Base-by-base conservation (phyloP, 345 rosid species). In the Rhodamnia argentea region DNA sequence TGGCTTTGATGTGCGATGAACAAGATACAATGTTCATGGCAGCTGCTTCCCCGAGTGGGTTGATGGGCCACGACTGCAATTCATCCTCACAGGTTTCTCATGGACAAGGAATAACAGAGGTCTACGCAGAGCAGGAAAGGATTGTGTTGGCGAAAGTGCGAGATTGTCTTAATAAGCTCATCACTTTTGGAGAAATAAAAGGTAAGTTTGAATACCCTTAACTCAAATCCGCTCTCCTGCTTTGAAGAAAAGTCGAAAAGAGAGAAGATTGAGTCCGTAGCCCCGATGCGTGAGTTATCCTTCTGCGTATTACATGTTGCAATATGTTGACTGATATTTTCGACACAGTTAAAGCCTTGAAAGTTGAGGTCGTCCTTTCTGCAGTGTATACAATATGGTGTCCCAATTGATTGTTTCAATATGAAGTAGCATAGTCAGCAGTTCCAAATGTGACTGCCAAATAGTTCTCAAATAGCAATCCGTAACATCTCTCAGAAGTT, bases 1-100 rank as follows among this genome's bases (percentile, higher is more conserved):
- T 98, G 93, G 99, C 96, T 84, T 92, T 98, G 90, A 98, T 98
- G 99, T 98, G 99, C 86, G 98, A 98, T 90, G 99, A 98, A 87
- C 93, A 96, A 86, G 99, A 96, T 86, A 89, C 98, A 13, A 92
- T 97, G 90, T 94, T 95, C 84, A 92, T 93, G 94, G 90, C 93
- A 74, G 91, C 94, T 86, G 57, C 98, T 90, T 93, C 98, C 76
- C 92, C 96, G 78, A 91, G 88, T 88, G 93, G 95, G 62, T 87
- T 92, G 85, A 88, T 89, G 57, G 93, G 90, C 85, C 87, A 86
- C 83, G 92, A 93, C 89, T 89, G 93, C 84, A 86, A 90, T 88
- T 83, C 92, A 86, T 89, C 92, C 85, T 90, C 92, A 81, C 93
- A 91, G 89, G 85, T 93, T 83, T 90, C 92, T 83, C 82, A 87